These are phyloP conservation scores for Corylus heterophylla DNA, from an alignment of 306 rosid species.

Conservation along the genomic window DNA sequence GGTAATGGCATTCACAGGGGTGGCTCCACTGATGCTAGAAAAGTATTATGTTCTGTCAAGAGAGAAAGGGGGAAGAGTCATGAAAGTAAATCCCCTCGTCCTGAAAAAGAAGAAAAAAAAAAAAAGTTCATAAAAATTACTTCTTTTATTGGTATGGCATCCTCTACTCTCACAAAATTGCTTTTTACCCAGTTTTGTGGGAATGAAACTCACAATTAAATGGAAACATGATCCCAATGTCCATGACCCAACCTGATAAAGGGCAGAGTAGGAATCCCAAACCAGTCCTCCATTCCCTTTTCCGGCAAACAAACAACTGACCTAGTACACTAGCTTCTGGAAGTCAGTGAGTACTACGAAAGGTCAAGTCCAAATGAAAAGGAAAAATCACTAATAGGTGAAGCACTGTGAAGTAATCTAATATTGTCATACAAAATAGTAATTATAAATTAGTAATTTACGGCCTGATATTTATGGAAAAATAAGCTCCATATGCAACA, in stretches of 20 bases:
- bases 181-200: background rate
- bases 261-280: background rate
- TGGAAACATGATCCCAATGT: background rate
- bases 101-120: background rate
- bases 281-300: background rate
- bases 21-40: background rate
- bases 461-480: background rate
- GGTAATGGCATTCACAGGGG: background rate
- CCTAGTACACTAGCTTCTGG: background rate
- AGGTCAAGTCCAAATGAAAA: background rate
- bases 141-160: background rate
- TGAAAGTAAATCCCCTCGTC: background rate
- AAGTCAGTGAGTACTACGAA: background rate
- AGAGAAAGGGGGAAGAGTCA: background rate
- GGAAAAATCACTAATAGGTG: background rate
- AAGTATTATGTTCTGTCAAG: background rate
- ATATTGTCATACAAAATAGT: background rate
- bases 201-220: background rate
- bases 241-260: background rate
- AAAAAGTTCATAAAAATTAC: background rate
- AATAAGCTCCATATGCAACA: background rate
- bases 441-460: background rate
- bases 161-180: background rate
- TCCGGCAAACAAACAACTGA: background rate
- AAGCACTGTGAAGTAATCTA: background rate